Percentiles rank a stretch among this genome's conserved stretches.
Conservation (phyloP, 2,329 filamentous ascomycete species). For the Fonsecaea monophora region DNA sequence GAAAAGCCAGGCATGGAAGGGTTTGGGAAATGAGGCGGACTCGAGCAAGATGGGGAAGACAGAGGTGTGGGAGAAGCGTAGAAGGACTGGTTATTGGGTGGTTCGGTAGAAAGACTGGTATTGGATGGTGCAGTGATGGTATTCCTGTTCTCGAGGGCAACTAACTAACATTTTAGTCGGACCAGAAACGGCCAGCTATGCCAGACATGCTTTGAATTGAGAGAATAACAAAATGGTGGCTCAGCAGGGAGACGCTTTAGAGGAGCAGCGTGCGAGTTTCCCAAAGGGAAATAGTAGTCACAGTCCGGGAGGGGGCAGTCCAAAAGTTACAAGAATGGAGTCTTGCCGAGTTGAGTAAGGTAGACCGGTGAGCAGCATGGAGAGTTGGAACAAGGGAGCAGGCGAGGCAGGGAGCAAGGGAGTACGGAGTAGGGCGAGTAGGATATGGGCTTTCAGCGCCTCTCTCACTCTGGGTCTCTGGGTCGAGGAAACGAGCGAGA, state of each 20-base stretch:
- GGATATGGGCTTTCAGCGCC: background rate
- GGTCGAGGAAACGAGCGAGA: background rate
- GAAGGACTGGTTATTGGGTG: background rate
- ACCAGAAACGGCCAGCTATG: background rate
- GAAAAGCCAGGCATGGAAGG: background rate
- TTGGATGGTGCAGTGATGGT: background rate
- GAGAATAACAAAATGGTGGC: constrained; percentile 4
- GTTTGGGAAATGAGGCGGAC: constrained; percentile 6
- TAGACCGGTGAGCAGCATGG: constrained; percentile 2
- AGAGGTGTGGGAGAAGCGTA: background rate
- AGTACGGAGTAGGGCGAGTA: background rate
- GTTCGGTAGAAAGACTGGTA: background rate
- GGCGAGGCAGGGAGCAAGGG: background rate
- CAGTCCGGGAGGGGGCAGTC: background rate
- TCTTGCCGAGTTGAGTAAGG: constrained; percentile 6
- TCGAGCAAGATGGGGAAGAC: constrained; percentile 9
- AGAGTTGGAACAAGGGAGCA: constrained; percentile 1
- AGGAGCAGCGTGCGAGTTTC: constrained; percentile 3
- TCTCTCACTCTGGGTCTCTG: background rate
- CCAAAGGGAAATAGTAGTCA: constrained; percentile 5
- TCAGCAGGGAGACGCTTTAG: constrained; percentile 1
- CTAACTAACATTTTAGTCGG: constrained; percentile 1
- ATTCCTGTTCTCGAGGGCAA: background rate
- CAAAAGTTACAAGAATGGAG: constrained; percentile 8
- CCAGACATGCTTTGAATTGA: constrained; percentile 2